Percentiles rank a stretch among this genome's conserved stretches.
phyloP scores from a whole-genome alignment of 108 stramenopile species.

The Parietichytrium sp. region DNA sequence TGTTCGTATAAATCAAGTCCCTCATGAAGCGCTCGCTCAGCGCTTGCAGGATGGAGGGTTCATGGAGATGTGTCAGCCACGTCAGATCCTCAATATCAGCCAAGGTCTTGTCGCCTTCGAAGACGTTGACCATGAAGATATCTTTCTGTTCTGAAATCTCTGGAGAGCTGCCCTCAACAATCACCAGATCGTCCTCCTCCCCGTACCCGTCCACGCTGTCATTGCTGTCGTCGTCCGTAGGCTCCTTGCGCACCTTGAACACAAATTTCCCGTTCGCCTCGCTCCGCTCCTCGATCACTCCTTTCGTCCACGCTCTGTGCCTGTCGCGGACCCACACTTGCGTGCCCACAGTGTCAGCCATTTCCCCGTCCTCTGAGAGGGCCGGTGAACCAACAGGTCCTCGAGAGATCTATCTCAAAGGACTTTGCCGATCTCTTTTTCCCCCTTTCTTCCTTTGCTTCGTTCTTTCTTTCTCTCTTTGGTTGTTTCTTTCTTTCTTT shows the following conservation, averaged over 20 bases:
- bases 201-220: not conserved
- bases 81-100: constrained; percentile 78
- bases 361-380: too few species aligned
- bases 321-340: constrained; percentile 20
- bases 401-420: too few species aligned
- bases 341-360: constrained; percentile 13
- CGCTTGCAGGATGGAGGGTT: constrained; percentile 93
- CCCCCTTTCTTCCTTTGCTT: too few species aligned
- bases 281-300: constrained; percentile 16
- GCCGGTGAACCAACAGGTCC: too few species aligned
- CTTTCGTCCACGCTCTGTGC: not conserved
- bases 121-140: not conserved
- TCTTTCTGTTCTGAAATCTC: constrained; percentile 1
- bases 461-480: too few species aligned
- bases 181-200: not conserved
- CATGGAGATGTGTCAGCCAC: constrained; percentile 91
- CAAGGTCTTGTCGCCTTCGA: constrained; percentile 15
- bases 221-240: not conserved
- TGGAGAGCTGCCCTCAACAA: not conserved
- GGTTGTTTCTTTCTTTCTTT: too few species aligned
- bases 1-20: constrained; percentile 60
- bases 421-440: too few species aligned
- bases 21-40: constrained; percentile 76
- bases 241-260: not conserved
- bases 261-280: too few species aligned